Evolutionary conservation across 371 early-diverging fungal genomes (phyloP), one percentile per base, ranked within the genome.

Genomic region (Syncephalastrum racemosum): DNA sequence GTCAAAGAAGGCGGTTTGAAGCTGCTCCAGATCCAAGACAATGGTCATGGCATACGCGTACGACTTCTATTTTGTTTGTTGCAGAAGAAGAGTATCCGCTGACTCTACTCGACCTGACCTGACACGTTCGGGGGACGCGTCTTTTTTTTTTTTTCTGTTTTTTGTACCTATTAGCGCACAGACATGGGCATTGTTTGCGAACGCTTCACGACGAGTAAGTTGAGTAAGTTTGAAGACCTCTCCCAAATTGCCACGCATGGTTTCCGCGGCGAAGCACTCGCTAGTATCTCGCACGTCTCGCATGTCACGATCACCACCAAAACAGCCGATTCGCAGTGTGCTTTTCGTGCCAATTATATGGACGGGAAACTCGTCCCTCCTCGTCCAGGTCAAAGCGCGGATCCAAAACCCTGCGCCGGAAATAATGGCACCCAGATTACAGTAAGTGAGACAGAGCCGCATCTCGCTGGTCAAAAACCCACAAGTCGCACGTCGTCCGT

Each of bases 211-310:
- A 99, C 99, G 4, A 95, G 96, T 64, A 99, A 99, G 74, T 72
- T 99, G 4, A 72, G 68, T 1, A 68, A 73, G 4, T 93, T 89
- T 71, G 93, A 94, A n/a, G 99, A 99, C 64, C 79, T 99, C 42
- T 72, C 79, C 19, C 62, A 64, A 14, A 91, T 99, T 48, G 79
- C 80, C n/a, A 97, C 98, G 0, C 96, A 88, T 80, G 99, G 99
- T 0, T 99, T 99, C 70, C 85, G 99, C 46, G 99, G 99, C 14
- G 99, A 99, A 68, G 99, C 99, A 1, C 73, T 99, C 44, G 95
- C 99, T 3, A 96, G 97, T 71, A 96, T 99, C 50, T 93, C 92
- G 25, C 91, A 92, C 55, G 88, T 96, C 4, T 90, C 96, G 0
- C 92, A 95, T 64, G 82, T 99, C 20, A 88, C 89, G 12, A 91